These are phyloP conservation scores for Rossbeevera mucosa DNA, from an alignment of 768 basidiomycete genomes.

Conservation along the genomic window DNA sequence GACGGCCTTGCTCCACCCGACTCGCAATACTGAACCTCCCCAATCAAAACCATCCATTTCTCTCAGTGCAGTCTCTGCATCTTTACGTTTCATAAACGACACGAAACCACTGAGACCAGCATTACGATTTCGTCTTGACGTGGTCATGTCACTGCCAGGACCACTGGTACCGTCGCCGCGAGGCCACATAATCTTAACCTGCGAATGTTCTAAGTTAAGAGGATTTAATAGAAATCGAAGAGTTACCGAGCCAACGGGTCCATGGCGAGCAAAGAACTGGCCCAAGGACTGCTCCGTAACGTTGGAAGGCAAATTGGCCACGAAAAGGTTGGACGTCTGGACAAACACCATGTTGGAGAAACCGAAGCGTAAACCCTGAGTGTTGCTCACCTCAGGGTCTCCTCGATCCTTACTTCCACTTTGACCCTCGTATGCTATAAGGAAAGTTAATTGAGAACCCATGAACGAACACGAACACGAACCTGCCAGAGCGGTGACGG, in stretches of 20 bases:
- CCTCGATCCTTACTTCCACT: slow-evolving; percentile 87
- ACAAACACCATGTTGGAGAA: slow-evolving; percentile 2
- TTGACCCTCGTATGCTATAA: slow-evolving; percentile 78
- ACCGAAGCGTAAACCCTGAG: not conserved
- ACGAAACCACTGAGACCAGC: slow-evolving; percentile 92
- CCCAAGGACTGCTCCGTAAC: slow-evolving; percentile 86
- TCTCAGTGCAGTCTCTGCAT: slow-evolving; percentile 84
- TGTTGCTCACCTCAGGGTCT: slow-evolving; percentile 67
- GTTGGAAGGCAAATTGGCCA: slow-evolving; percentile 85
- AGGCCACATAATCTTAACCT: slow-evolving; percentile 99
- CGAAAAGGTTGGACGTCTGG: slow-evolving; percentile 93
- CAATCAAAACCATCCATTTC: slow-evolving; percentile 93
- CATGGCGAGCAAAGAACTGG: slow-evolving; percentile 83
- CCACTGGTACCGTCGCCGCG: slow-evolving; percentile 66
- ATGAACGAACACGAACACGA: slow-evolving; percentile 20
- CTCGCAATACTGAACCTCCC: slow-evolving; percentile 83
- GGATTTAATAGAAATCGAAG: not conserved
- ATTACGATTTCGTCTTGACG: slow-evolving; percentile 63
- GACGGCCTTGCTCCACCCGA: slow-evolving; percentile 97
- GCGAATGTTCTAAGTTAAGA: not conserved
- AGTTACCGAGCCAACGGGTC: slow-evolving; percentile 88
- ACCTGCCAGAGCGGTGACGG: slow-evolving; percentile 90
- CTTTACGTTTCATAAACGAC: slow-evolving; percentile 89
- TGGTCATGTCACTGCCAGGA: slow-evolving; percentile 73
- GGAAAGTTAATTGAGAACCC: slow-evolving; percentile 1